phyloP scores from a whole-genome alignment of 1,284 basidiomycete genomes.

The Trametes hirsuta region DNA sequence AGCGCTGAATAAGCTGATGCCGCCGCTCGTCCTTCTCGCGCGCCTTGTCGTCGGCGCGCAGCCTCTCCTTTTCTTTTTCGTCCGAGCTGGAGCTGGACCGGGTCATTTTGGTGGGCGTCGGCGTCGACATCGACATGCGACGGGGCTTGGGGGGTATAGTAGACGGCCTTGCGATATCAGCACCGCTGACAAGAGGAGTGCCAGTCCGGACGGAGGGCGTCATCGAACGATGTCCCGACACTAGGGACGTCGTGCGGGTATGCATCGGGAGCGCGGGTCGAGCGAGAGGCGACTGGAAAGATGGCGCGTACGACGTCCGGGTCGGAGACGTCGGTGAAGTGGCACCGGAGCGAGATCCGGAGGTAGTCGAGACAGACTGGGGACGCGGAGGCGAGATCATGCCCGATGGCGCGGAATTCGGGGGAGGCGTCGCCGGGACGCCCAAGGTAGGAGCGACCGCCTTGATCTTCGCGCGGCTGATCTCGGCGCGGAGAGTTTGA shows the following conservation, averaged over 20 bases:
- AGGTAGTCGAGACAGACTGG: conserved; percentile 28
- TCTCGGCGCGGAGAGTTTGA: conserved; percentile 65
- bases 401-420: conserved; percentile 24
- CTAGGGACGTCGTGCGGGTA: conserved; percentile 28
- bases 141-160: conserved; percentile 33
- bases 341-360: conserved; percentile 33
- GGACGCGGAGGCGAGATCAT: conserved; percentile 32
- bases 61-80: conserved; percentile 36
- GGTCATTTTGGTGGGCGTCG: conserved; percentile 36
- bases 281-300: conserved; percentile 32
- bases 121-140: conserved; percentile 33
- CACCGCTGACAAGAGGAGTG: conserved; percentile 30
- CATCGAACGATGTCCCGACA: conserved; percentile 30
- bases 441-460: conserved; percentile 26
- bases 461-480: conserved; percentile 47
- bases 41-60: conserved; percentile 23
- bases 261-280: conserved; percentile 32
- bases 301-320: conserved; percentile 27
- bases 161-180: conserved; percentile 29
- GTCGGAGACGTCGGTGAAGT: conserved; percentile 37
- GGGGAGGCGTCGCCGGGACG: conserved; percentile 29
- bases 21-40: conserved; percentile 33
- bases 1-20: conserved; percentile 37
- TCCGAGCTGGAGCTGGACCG: conserved; percentile 38
- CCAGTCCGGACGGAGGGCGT: conserved; percentile 34